Evolutionary conservation across 495 filamentous ascomycete species (phyloP).

Genomic region (Podospora bellae-mahoneyi): DNA sequence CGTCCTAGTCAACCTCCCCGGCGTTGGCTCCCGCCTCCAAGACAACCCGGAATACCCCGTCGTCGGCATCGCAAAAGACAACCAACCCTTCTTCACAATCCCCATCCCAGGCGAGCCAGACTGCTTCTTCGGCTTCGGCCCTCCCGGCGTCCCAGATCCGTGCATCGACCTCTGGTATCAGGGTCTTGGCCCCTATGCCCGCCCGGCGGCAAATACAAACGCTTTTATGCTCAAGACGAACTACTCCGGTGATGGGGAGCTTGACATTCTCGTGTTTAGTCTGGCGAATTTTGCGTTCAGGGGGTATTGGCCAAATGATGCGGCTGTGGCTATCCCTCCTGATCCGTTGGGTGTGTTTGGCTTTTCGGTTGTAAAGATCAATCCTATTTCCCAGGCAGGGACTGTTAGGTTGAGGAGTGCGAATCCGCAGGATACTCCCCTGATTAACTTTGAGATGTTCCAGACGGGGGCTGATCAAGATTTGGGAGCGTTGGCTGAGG

Average conservation of each 20-base stretch:
- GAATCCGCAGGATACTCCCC: slow-evolving; percentile 42
- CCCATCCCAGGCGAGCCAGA: slow-evolving; percentile 12
- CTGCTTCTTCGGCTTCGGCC: slow-evolving; percentile 26
- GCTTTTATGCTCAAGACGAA: slow-evolving; percentile 18
- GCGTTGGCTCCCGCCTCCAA: slow-evolving; percentile 59
- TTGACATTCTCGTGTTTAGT: slow-evolving; percentile 33
- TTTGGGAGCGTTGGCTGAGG: slow-evolving; percentile 49
- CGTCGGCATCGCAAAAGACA: slow-evolving; percentile 18
- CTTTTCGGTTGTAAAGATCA: slow-evolving; percentile 23
- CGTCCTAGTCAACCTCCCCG: slow-evolving; percentile 50
- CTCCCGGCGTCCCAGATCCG: slow-evolving; percentile 13
- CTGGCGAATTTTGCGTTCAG: slow-evolving; percentile 28
- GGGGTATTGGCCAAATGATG: slow-evolving; percentile 33
- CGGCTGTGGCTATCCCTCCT: slow-evolving; percentile 7
- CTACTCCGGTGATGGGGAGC: slow-evolving; percentile 16
- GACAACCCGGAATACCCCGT: slow-evolving; percentile 55
- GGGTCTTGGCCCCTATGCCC: slow-evolving; percentile 19
- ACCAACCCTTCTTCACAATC: slow-evolving; percentile 2
- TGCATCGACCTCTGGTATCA: slow-evolving; percentile 17
- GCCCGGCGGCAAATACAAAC: slow-evolving; percentile 17
- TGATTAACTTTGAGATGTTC: slow-evolving; percentile 47
- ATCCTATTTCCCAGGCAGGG: slow-evolving; percentile 39
- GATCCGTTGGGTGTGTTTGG: slow-evolving; percentile 17
- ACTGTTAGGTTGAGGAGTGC: slow-evolving; percentile 39
- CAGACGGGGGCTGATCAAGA: slow-evolving; percentile 23